Conservation (phyloP, 2,329 filamentous ascomycete species). For the Leptographium wingfieldii region DNA sequence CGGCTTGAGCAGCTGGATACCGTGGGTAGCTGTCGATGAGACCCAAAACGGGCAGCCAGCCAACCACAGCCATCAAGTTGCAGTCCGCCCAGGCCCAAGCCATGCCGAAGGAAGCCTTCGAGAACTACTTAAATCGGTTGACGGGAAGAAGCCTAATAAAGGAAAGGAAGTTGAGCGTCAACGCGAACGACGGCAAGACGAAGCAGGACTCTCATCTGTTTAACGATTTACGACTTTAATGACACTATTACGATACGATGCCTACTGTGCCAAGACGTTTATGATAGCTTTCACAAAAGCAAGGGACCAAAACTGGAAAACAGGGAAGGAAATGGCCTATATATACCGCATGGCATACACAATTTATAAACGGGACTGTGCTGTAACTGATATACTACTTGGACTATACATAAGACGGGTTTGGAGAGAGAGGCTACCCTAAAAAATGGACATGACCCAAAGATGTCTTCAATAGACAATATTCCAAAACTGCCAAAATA, state of each 20-base stretch:
- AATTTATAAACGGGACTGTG: not conserved
- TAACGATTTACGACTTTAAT: not conserved
- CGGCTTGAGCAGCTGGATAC: constrained; percentile 32
- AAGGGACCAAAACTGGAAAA: not conserved
- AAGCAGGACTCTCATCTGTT: not conserved
- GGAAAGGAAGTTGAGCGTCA: constrained; percentile 14
- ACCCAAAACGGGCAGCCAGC: not conserved
- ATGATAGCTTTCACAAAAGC: not conserved
- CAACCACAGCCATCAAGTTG: not conserved
- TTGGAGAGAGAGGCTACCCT: not conserved
- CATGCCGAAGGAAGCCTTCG: constrained; percentile 45
- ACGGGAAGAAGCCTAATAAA: constrained; percentile 14
- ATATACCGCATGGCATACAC: not conserved
- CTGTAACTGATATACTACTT: not conserved
- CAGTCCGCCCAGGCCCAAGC: constrained; percentile 10
- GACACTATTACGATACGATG: not conserved
- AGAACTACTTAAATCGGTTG: constrained; percentile 32
- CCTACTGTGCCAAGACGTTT: too few relatives aligned
- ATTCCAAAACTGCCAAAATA: not conserved
- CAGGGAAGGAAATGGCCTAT: not conserved
- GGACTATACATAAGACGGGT: not conserved
- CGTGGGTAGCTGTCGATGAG: constrained; percentile 22
- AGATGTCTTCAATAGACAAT: not conserved
- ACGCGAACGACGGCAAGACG: not conserved
- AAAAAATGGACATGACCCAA: not conserved